Evolutionary conservation across 2,329 filamentous ascomycete genomes (phyloP).

Genomic region (Pestalotiopsis fici): DNA sequence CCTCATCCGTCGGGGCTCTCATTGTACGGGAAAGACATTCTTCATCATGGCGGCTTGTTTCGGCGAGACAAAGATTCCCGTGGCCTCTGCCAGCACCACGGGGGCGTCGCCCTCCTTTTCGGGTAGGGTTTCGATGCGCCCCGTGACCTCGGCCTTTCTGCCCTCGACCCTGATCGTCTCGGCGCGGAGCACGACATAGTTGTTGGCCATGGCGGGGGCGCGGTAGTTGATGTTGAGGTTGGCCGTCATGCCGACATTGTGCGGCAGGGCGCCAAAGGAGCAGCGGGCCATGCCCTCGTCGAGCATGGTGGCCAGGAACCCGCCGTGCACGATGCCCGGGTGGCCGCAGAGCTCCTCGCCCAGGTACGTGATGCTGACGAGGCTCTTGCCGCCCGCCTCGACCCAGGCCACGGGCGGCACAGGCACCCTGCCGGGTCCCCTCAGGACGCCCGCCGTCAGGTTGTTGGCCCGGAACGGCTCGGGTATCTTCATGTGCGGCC

Average conservation of each 20-base stretch:
- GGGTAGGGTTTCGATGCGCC: conserved; percentile 77
- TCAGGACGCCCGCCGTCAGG: conserved; percentile 78
- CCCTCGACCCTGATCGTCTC: conserved; percentile 85
- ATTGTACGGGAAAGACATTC: conserved; percentile 31
- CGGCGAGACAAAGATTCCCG: conserved; percentile 86
- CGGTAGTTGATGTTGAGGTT: conserved; percentile 83
- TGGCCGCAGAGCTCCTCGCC: conserved; percentile 84
- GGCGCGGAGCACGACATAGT: conserved; percentile 77
- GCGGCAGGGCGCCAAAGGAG: conserved; percentile 85
- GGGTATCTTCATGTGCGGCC: conserved; percentile 88
- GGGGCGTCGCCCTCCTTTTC: conserved; percentile 59
- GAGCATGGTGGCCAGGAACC: conserved; percentile 85
- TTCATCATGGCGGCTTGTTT: conserved; percentile 66
- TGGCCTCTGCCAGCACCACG: conserved; percentile 75
- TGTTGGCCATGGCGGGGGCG: conserved; percentile 73
- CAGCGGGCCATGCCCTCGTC: conserved; percentile 88
- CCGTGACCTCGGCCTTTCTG: conserved; percentile 92
- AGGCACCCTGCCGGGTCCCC: conserved; percentile 73
- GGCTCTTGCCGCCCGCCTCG: conserved; percentile 67
- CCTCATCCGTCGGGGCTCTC: background rate
- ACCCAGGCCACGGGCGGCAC: conserved; percentile 81
- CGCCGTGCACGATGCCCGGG: conserved; percentile 87
- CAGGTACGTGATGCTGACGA: conserved; percentile 75
- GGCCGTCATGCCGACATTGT: conserved; percentile 84
- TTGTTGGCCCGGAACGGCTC: conserved; percentile 68